Conservation (phyloP, 2,329 filamentous ascomycete species). For the Pyrenochaeta sp. region DNA sequence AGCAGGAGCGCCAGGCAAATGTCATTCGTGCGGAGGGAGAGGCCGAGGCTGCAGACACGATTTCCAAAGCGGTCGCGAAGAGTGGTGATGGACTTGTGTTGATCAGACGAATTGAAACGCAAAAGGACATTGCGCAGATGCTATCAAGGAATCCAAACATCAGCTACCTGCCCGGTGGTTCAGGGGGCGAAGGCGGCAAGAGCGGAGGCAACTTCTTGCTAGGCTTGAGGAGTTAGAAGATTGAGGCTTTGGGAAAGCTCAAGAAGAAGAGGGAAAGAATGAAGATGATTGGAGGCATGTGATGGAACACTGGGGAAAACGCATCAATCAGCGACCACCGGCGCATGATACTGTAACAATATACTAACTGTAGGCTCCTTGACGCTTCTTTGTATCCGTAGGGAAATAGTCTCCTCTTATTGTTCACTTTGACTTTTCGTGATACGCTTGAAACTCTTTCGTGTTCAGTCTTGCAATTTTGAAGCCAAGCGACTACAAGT, state of each 20-base stretch:
- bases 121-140: conserved; percentile 92
- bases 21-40: conserved; percentile 98
- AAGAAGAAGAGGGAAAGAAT: conserved; percentile 1
- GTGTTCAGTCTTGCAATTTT: neutral
- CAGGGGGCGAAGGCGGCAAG: conserved; percentile 64
- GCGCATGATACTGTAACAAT: conserved; percentile 41
- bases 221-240: conserved; percentile 63
- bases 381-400: conserved; percentile 39
- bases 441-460: neutral
- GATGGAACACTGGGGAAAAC: conserved; percentile 14
- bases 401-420: conserved; percentile 48
- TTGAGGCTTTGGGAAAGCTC: conserved; percentile 2
- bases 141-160: conserved; percentile 92
- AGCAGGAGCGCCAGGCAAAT: conserved; percentile 98
- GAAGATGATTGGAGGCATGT: neutral
- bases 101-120: conserved; percentile 97
- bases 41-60: conserved; percentile 94
- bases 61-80: conserved; percentile 92
- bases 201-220: conserved; percentile 72
- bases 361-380: conserved; percentile 31
- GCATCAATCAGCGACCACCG: conserved; percentile 31
- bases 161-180: conserved; percentile 84
- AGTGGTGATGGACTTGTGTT: conserved; percentile 90
- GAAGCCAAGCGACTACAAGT: too few relatives aligned
- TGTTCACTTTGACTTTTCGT: conserved; percentile 1